Conservation (phyloP, 2,329 filamentous ascomycete species). For the Rhexocercosporidium sp. region DNA sequence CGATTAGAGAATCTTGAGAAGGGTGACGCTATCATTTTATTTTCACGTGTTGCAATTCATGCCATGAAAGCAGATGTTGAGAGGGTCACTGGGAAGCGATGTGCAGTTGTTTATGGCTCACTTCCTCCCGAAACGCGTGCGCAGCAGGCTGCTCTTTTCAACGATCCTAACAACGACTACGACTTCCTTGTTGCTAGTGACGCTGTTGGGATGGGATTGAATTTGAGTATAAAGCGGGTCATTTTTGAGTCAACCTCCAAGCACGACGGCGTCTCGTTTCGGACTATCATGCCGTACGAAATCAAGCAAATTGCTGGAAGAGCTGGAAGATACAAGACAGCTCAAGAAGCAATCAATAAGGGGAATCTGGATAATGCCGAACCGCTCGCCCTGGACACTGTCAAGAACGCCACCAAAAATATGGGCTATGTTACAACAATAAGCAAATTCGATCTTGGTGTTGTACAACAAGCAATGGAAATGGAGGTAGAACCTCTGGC, state of each 20-base stretch:
- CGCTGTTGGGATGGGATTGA: conserved; percentile 96
- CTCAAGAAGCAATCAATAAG: conserved; percentile 56
- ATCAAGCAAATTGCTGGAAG: conserved; percentile 95
- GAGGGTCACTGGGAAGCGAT: conserved; percentile 73
- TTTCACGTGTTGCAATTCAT: conserved; percentile 84
- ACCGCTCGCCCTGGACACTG: neutral
- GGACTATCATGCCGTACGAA: conserved; percentile 72
- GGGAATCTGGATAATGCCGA: conserved; percentile 3
- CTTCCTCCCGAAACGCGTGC: conserved; percentile 92
- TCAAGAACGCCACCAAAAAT: conserved; percentile 20
- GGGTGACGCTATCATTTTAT: conserved; percentile 89
- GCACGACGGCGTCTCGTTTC: conserved; percentile 63
- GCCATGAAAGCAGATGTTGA: conserved; percentile 80
- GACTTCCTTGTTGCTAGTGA: conserved; percentile 94
- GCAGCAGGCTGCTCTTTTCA: conserved; percentile 90
- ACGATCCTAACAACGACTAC: conserved; percentile 93
- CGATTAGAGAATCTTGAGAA: conserved; percentile 74
- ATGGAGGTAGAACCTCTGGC: conserved; percentile 68
- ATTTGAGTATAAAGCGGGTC: conserved; percentile 88
- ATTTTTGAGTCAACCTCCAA: conserved; percentile 84
- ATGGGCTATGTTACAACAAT: conserved; percentile 82
- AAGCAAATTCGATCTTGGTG: conserved; percentile 68
- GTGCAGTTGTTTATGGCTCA: conserved; percentile 91
- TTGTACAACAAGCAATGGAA: conserved; percentile 67
- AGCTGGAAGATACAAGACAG: conserved; percentile 84